A percentile compares a stretch with the other conserved stretches of the same genome.
phyloP scores from a whole-genome alignment of 345 rosid genomes.

The thale cress (Arabidopsis thaliana) region DNA sequence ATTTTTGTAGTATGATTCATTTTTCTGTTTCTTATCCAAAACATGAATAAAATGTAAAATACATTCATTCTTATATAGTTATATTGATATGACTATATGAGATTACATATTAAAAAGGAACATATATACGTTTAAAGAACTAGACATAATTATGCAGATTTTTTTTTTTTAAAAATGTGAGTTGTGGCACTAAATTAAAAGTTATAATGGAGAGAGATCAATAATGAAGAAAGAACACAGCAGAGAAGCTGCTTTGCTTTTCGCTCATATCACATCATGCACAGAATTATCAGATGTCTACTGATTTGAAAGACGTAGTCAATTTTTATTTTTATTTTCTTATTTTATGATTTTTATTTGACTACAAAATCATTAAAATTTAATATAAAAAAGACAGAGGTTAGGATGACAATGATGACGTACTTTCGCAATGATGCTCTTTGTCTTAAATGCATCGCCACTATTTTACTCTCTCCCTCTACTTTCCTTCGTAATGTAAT shows the following conservation, averaged over 20 bases:
- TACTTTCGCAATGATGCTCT: slow-evolving; percentile 47
- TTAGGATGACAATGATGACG: slow-evolving; percentile 42
- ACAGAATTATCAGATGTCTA: slow-evolving; percentile 36
- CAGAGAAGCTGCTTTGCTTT: slow-evolving; percentile 28
- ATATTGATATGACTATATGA: no score
- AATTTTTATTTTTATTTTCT: not conserved
- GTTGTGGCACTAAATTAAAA: slow-evolving; percentile 31
- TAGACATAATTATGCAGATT: not conserved
- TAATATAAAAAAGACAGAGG: slow-evolving; percentile 20
- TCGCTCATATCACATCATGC: slow-evolving; percentile 42
- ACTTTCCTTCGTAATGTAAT: slow-evolving; percentile 14
- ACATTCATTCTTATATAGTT: not conserved
- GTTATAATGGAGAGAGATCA: slow-evolving; percentile 19
- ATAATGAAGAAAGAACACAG: slow-evolving; percentile 27
- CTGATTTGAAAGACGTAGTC: slow-evolving; percentile 43
- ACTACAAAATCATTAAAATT: not conserved
- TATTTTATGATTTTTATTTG: slow-evolving; percentile 1
- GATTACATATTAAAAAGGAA: no score
- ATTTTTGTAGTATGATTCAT: not conserved
- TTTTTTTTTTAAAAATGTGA: not conserved
- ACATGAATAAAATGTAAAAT: not conserved
- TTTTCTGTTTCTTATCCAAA: not conserved
- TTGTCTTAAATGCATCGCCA: slow-evolving; percentile 43
- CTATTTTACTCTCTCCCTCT: slow-evolving; percentile 9
- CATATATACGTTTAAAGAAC: not conserved